These are phyloP conservation scores for Xylariaceae sp. DNA, from an alignment of 2,329 filamentous ascomycete genomes.

Conservation along the genomic window DNA sequence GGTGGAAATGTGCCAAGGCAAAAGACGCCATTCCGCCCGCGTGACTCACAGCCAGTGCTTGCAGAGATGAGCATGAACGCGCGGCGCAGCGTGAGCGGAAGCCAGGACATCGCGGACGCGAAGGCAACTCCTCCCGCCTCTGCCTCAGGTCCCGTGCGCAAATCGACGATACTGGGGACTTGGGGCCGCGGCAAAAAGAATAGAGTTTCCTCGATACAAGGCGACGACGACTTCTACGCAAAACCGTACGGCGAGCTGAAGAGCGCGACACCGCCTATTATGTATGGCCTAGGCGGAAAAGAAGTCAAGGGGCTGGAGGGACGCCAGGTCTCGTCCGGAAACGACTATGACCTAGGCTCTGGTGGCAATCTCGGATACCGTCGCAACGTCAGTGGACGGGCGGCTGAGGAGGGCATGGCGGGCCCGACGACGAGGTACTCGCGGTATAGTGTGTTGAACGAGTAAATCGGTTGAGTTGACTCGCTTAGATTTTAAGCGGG, in stretches of 20 bases:
- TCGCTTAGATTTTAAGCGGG: not conserved
- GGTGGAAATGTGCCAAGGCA: conserved; percentile 23
- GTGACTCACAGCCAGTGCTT: conserved; percentile 37
- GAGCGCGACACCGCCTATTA: conserved; percentile 58
- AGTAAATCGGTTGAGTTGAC: conserved; percentile 20
- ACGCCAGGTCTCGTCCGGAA: conserved; percentile 65
- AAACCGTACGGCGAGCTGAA: conserved; percentile 66
- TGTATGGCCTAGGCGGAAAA: conserved; percentile 47
- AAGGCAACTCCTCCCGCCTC: conserved; percentile 34
- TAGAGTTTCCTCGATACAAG: conserved; percentile 56
- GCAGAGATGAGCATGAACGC: conserved; percentile 54
- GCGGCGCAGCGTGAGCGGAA: conserved; percentile 48
- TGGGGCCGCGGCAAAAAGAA: conserved; percentile 21
- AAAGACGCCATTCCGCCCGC: conserved; percentile 41
- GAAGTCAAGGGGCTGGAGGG: conserved; percentile 28
- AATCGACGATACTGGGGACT: conserved; percentile 23
- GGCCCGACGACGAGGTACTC: conserved; percentile 38
- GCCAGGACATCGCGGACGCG: conserved; percentile 54
- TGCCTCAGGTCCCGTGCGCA: conserved; percentile 14
- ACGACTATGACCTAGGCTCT: conserved; percentile 53
- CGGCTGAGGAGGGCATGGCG: conserved; percentile 72
- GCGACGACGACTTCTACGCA: conserved; percentile 56
- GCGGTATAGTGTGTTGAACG: conserved; percentile 38
- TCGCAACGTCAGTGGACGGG: conserved; percentile 74
- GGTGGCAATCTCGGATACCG: conserved; percentile 39